A percentile compares a stretch with the other conserved stretches of the same genome.
These are phyloP conservation scores for Oehlia diaphana DNA, from an alignment of 192 early-diverging fungal species.

Conservation along the genomic window DNA sequence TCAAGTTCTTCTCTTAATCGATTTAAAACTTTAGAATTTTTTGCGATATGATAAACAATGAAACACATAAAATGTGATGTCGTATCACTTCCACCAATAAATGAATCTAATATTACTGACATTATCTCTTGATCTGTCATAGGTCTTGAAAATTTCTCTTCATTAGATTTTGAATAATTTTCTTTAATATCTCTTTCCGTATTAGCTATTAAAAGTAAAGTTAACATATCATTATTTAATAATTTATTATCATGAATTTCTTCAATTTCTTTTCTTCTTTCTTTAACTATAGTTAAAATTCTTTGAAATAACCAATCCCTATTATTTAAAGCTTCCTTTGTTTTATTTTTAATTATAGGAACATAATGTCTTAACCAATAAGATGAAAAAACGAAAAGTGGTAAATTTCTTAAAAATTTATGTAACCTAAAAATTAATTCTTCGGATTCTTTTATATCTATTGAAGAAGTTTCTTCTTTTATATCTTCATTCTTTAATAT, in stretches of 20 bases:
- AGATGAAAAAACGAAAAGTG: not conserved
- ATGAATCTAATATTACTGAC: not conserved
- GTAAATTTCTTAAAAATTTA: not conserved
- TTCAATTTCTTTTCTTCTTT: constrained; percentile 19
- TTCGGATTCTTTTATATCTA: not conserved
- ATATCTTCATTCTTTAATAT: too few relatives aligned
- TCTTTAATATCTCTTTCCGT: not conserved
- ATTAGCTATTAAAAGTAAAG: constrained; percentile 4
- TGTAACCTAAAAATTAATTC: not conserved
- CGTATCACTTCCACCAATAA: constrained; percentile 7
- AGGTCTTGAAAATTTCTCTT: not conserved
- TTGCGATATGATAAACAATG: not conserved
- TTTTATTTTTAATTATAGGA: not conserved
- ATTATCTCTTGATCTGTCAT: constrained; percentile 21
- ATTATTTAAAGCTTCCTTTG: not conserved
- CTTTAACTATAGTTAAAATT: not conserved
- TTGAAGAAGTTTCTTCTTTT: too few relatives aligned
- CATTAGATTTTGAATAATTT: not conserved
- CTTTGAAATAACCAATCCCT: not conserved
- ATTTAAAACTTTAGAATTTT: constrained; percentile 3
- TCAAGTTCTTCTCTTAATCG: not conserved
- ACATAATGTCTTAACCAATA: constrained; percentile 9
- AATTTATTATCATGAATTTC: not conserved
- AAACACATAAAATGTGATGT: not conserved
- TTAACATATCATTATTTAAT: not conserved